Evolutionary conservation across 345 rosid species (phyloP).

Genomic region (Trapa bicornis): DNA sequence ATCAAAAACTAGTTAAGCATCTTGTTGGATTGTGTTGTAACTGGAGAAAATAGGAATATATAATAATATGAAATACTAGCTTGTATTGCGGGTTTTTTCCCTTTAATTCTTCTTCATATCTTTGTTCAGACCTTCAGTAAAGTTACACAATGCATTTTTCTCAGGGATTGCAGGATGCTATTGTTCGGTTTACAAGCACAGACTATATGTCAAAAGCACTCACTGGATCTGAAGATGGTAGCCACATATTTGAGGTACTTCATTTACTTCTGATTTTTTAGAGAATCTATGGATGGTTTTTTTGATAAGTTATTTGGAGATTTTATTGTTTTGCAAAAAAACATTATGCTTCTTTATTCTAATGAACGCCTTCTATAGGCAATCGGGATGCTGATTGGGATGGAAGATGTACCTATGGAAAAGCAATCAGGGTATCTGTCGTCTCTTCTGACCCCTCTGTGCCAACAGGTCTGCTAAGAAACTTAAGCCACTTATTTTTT

Average conservation of each 20-base stretch:
- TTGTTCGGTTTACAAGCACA: conserved; percentile 49
- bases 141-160: not conserved
- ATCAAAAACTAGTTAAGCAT: not conserved
- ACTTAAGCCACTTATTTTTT: not conserved
- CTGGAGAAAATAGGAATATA: not conserved
- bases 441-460: conserved; percentile 74
- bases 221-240: conserved; percentile 71
- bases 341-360: not conserved
- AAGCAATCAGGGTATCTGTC: conserved; percentile 88
- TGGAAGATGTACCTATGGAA: conserved; percentile 73
- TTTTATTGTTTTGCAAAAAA: not conserved
- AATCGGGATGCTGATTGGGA: conserved; percentile 79
- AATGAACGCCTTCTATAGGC: conserved; percentile 34
- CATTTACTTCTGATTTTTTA: not conserved
- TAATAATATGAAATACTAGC: not conserved
- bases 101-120: conserved; percentile 3
- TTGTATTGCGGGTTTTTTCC: not conserved
- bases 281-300: not conserved
- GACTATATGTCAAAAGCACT: conserved; percentile 31
- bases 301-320: not conserved
- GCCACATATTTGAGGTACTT: conserved; percentile 87
- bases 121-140: not conserved
- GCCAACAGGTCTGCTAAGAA: conserved; percentile 54
- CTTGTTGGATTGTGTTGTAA: not conserved
- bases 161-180: conserved; percentile 78